Evolutionary conservation across 768 basidiomycete genomes (phyloP), one percentile per base, ranked within the genome.

Genomic region (Hericium rajendrae): DNA sequence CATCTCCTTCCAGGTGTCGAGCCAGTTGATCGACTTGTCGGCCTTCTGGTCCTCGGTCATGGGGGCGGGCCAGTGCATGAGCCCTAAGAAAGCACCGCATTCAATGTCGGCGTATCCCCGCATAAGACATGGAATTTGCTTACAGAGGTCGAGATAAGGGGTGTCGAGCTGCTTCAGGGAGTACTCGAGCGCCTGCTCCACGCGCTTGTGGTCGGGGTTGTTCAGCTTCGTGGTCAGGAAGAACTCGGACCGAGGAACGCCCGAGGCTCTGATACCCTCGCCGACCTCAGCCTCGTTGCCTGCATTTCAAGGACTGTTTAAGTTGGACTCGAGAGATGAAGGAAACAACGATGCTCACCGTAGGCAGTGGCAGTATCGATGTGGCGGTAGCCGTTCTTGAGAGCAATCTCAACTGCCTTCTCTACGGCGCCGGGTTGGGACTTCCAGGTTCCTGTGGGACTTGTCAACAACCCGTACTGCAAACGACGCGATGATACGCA

Each of bases 41-140:
- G 83, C 74, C 57, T 74, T 72, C 53, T 74, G 74, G 58, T 80
- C 81, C 46, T 64, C 62, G 11, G 78, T 80, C 81, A 88, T 81
- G 38, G 88, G 85, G 18, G 85, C 81, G 13, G 90, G 91, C 89
- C 88, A 90, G 71, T 90, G 88, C 78, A 90, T 82, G 57, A 89
- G 73, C 80, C 82, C 84, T 85, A 58, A 52, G 37, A 41, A n/a
- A 16, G 20, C 48, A 22, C 46, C 54, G 22, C 51, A 20, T 38
- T 10, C 22, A n/a, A 49, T 9, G 10, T n/a, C 13, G 26, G n/a
- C 24, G 28, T 41, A n/a, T 6, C 24, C 20, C 11, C 16, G 53
- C 6, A 6, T 2, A 20, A 26, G 24, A 24, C 26, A 28, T n/a
- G n/a, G n/a, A n/a, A 51, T 32, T 20, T 26, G 70, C 74, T 64